phyloP scores from a whole-genome alignment of 73 alveolate genomes.

The Paramecium caudatum region DNA sequence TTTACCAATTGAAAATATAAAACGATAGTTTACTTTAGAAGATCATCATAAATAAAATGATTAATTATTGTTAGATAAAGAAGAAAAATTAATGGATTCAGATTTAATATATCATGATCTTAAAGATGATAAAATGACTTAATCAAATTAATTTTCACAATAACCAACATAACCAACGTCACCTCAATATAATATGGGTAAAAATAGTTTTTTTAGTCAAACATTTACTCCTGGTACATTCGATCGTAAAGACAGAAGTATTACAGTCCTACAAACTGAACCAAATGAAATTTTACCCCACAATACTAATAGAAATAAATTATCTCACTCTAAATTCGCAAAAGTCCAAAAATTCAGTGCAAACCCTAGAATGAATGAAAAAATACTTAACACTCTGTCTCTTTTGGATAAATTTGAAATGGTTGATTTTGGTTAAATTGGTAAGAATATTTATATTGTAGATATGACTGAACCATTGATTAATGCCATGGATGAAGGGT shows the following conservation, averaged over 20 bases:
- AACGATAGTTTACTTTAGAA: background rate
- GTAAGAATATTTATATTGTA: background rate
- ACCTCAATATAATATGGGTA: constrained; percentile 24
- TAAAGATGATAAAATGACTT: constrained; percentile 18
- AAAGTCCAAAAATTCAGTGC: constrained; percentile 20
- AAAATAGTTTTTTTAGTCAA: background rate
- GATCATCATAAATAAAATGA: background rate
- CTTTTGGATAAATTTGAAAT: constrained; percentile 30
- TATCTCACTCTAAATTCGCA: background rate
- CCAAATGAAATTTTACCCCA: background rate
- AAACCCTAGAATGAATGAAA: constrained; percentile 18
- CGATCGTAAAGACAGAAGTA: constrained; percentile 5
- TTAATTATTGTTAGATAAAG: constrained; percentile 15
- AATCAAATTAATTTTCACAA: constrained; percentile 6
- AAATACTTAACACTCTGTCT: background rate
- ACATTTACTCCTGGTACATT: constrained; percentile 5
- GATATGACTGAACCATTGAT: constrained; percentile 20
- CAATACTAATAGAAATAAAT: constrained; percentile 2
- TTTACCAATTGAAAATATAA: background rate
- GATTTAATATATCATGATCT: background rate
- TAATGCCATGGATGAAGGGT: background rate
- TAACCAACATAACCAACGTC: constrained; percentile 53
- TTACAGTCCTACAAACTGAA: constrained; percentile 2
- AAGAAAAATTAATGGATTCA: constrained; percentile 24
- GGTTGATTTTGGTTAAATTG: constrained; percentile 21